Evolutionary conservation across 805 yeast genomes (phyloP).

Genomic region (Candida krabiensis): DNA sequence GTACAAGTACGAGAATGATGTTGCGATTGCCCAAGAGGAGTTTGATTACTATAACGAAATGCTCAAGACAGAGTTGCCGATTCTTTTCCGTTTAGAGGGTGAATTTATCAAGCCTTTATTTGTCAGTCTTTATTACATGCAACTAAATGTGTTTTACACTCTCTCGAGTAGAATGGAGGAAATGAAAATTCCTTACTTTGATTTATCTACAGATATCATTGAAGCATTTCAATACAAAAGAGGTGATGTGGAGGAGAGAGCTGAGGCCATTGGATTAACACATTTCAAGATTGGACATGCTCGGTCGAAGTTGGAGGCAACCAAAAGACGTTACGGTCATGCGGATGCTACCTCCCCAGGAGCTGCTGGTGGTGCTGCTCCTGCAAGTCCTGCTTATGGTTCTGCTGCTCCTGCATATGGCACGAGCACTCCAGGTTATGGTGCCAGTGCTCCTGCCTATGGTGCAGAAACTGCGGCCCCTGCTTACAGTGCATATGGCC

Average conservation of each 20-base stretch:
- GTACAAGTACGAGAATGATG: constrained; percentile 86
- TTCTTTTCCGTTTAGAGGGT: constrained; percentile 82
- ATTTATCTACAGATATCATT: constrained; percentile 76
- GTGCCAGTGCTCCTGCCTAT: constrained; percentile 33
- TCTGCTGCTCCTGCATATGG: constrained; percentile 29
- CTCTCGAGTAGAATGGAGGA: constrained; percentile 89
- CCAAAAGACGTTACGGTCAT: constrained; percentile 69
- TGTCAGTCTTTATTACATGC: constrained; percentile 95
- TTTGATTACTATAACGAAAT: constrained; percentile 94
- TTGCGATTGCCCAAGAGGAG: constrained; percentile 90
- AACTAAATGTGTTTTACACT: constrained; percentile 93
- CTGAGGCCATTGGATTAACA: constrained; percentile 87
- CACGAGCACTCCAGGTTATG: constrained; percentile 37
- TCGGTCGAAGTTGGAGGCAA: constrained; percentile 76
- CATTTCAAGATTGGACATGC: constrained; percentile 91
- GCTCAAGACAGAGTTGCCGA: constrained; percentile 87
- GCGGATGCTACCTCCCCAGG: constrained; percentile 34
- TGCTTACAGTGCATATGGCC: constrained; percentile 13
- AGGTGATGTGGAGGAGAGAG: constrained; percentile 86
- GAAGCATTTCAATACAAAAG: constrained; percentile 79
- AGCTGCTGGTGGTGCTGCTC: constrained; percentile 30
- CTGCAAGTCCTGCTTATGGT: constrained; percentile 29
- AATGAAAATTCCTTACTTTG: constrained; percentile 95
- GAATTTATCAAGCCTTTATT: constrained; percentile 92
- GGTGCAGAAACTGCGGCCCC: constrained; percentile 20